These are phyloP conservation scores for Saccharomycopsis microspora DNA, from an alignment of 805 yeast species.

Conservation along the genomic window DNA sequence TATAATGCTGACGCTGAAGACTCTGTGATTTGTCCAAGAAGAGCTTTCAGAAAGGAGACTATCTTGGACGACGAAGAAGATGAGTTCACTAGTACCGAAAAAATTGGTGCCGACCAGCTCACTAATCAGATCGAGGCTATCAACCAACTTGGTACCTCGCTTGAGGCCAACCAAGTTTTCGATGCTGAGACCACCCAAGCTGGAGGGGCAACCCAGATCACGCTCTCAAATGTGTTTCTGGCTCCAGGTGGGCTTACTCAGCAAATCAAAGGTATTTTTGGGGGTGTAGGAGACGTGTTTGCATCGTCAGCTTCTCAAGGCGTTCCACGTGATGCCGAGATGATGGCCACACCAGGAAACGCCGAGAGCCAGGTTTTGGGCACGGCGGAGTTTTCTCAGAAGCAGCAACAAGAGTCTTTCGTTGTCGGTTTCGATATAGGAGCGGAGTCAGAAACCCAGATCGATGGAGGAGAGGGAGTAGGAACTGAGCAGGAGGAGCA, in stretches of 20 bases:
- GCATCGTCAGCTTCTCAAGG: background rate
- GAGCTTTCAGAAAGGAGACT: no score
- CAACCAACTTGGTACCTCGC: background rate
- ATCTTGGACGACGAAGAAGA: no score
- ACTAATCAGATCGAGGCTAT: no score
- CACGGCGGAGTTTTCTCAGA: background rate
- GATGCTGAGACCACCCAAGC: slow-evolving; percentile 5
- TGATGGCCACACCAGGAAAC: background rate
- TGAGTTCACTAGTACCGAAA: no score
- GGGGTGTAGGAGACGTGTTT: background rate
- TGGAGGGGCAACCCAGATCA: slow-evolving; percentile 4
- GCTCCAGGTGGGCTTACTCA: slow-evolving; percentile 18
- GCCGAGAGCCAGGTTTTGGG: background rate
- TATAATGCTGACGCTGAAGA: no score
- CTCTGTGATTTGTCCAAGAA: no score
- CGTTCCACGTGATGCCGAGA: background rate
- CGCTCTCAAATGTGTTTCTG: background rate
- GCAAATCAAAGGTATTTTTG: slow-evolving; percentile 12
- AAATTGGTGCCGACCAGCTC: no score
- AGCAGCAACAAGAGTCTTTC: slow-evolving; percentile 6
- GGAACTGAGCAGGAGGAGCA: background rate
- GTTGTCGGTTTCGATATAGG: slow-evolving; percentile 13
- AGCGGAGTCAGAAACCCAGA: background rate
- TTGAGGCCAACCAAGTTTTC: background rate
- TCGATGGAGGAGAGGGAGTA: background rate